phyloP scores from a whole-genome alignment of 2,329 filamentous ascomycete species.

The Thermoascus crustaceus region DNA sequence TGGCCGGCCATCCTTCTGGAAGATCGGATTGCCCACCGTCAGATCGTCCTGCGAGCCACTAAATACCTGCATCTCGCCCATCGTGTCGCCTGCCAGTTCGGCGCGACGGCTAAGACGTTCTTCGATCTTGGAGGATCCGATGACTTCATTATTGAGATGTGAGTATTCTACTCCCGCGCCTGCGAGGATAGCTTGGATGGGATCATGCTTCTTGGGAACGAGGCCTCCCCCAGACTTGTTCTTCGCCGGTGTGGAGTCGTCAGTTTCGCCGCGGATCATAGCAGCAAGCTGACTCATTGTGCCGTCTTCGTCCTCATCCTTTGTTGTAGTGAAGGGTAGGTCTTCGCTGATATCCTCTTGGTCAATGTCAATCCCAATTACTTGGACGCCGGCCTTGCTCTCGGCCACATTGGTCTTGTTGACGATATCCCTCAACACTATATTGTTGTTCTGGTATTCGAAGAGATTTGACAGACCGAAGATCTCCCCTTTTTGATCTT shows the following conservation, averaged over 20 bases:
- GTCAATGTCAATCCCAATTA: constrained; percentile 68
- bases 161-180: constrained; percentile 88
- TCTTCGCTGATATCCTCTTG: constrained; percentile 47
- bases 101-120: constrained; percentile 71
- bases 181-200: constrained; percentile 80
- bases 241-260: constrained; percentile 22
- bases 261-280: constrained; percentile 43
- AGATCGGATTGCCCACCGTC: constrained; percentile 5
- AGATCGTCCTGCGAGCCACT: constrained; percentile 14
- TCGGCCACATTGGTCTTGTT: constrained; percentile 98
- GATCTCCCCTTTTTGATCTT: constrained; percentile 79
- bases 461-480: constrained; percentile 88
- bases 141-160: constrained; percentile 91
- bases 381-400: constrained; percentile 71
- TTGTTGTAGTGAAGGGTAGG: constrained; percentile 9
- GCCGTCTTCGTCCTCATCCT: constrained; percentile 52
- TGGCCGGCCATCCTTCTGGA: constrained; percentile 32
- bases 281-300: constrained; percentile 66
- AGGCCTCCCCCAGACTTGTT: constrained; percentile 13
- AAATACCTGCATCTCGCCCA: constrained; percentile 30
- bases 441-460: constrained; percentile 66
- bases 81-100: constrained; percentile 37
- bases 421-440: constrained; percentile 86
- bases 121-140: constrained; percentile 89
- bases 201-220: constrained; percentile 52